These are phyloP conservation scores for Castanospermum australe DNA, from an alignment of 306 rosid genomes.

Conservation along the genomic window DNA sequence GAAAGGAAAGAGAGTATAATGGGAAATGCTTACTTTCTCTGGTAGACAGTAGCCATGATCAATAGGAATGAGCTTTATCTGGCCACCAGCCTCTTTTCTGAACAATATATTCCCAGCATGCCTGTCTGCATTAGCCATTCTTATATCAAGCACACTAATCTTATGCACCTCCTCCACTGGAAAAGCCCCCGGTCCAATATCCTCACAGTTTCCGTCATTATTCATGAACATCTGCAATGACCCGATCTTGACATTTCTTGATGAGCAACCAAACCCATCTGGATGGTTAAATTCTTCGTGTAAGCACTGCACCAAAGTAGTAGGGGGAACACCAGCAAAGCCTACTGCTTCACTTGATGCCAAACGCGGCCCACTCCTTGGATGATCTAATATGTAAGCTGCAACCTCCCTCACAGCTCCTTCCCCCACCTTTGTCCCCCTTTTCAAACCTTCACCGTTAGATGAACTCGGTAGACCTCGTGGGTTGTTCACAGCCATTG, in stretches of 20 bases:
- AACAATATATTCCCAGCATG: slow-evolving; percentile 84
- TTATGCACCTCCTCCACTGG: slow-evolving; percentile 75
- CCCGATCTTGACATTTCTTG: slow-evolving; percentile 64
- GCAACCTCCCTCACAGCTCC: slow-evolving; percentile 59
- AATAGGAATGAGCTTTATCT: slow-evolving; percentile 65
- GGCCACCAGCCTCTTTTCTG: slow-evolving; percentile 40
- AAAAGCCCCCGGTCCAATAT: slow-evolving; percentile 63
- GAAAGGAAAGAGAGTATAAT: not conserved
- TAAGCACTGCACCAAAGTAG: slow-evolving; percentile 45
- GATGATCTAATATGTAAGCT: slow-evolving; percentile 53
- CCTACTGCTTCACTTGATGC: slow-evolving; percentile 42
- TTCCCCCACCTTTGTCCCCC: slow-evolving; percentile 56
- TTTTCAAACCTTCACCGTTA: slow-evolving; percentile 60
- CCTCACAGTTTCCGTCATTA: slow-evolving; percentile 77
- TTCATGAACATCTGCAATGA: slow-evolving; percentile 68
- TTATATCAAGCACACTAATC: slow-evolving; percentile 73
- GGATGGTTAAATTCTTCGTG: slow-evolving; percentile 49
- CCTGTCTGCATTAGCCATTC: slow-evolving; percentile 87
- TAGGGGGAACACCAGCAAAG: slow-evolving; percentile 57
- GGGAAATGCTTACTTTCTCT: slow-evolving; percentile 50
- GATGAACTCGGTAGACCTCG: slow-evolving; percentile 68
- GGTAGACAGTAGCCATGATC: slow-evolving; percentile 92
- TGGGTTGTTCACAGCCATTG: slow-evolving; percentile 87
- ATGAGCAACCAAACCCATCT: slow-evolving; percentile 42
- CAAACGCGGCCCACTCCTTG: slow-evolving; percentile 38